Evolutionary conservation across 1,139 yeast species (phyloP).

Genomic region (Zygosaccharomyces pseudobailii): DNA sequence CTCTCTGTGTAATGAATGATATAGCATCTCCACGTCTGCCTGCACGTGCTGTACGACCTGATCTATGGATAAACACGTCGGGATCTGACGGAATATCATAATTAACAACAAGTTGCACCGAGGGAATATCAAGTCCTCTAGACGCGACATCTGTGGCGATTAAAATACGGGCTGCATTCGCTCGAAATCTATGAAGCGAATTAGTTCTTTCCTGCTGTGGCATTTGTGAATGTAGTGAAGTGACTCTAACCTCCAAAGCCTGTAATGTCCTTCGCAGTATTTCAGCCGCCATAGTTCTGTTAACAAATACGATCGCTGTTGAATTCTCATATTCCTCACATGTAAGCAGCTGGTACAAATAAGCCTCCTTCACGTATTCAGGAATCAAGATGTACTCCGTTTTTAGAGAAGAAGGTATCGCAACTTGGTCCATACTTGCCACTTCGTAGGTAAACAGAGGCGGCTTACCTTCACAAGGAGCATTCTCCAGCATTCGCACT

Average conservation of each 20-base stretch:
- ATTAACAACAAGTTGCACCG: slow-evolving; percentile 82
- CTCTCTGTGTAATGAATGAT: slow-evolving; percentile 79
- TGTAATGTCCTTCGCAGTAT: slow-evolving; percentile 70
- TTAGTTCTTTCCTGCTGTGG: slow-evolving; percentile 88
- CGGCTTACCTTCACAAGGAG: slow-evolving; percentile 57
- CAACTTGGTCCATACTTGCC: slow-evolving; percentile 62
- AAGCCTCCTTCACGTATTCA: slow-evolving; percentile 85
- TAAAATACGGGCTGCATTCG: slow-evolving; percentile 86
- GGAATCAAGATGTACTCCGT: slow-evolving; percentile 60
- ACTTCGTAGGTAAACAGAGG: slow-evolving; percentile 78
- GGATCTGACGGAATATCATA: slow-evolving; percentile 95
- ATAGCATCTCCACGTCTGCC: slow-evolving; percentile 72
- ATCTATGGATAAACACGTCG: slow-evolving; percentile 93
- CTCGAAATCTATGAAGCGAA: slow-evolving; percentile 86
- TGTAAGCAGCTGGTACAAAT: slow-evolving; percentile 62
- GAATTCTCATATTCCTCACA: slow-evolving; percentile 58
- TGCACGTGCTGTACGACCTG: slow-evolving; percentile 99
- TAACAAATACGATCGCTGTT: slow-evolving; percentile 83
- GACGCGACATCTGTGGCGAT: slow-evolving; percentile 97
- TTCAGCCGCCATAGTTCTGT: slow-evolving; percentile 87
- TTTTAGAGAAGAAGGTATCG: slow-evolving; percentile 70
- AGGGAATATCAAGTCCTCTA: slow-evolving; percentile 95
- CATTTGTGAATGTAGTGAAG: slow-evolving; percentile 92
- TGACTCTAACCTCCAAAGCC: slow-evolving; percentile 69
- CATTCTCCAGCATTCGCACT: slow-evolving; percentile 72